phyloP scores from a whole-genome alignment of 495 filamentous ascomycete genomes.

The Articulospora tetracladia region DNA sequence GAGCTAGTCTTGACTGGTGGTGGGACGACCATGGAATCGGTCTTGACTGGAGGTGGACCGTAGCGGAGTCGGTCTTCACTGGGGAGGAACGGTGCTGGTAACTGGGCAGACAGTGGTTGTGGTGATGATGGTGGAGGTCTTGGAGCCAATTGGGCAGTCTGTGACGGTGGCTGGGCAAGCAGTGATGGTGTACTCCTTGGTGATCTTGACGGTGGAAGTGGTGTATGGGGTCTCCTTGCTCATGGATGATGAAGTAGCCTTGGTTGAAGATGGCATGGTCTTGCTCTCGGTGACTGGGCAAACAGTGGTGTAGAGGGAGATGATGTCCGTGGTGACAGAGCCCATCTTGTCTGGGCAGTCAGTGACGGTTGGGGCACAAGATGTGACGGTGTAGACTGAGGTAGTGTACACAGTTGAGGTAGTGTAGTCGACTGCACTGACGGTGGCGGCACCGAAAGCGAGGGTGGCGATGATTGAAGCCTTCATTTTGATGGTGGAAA shows the following conservation, averaged over 20 bases:
- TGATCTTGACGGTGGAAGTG: slow-evolving; percentile 22
- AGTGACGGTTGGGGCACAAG: slow-evolving; percentile 50
- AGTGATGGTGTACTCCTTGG: slow-evolving; percentile 41
- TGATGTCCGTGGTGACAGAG: slow-evolving; percentile 24
- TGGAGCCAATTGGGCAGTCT: slow-evolving; percentile 47
- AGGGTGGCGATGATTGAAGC: slow-evolving; percentile 28
- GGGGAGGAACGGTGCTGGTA: neutral
- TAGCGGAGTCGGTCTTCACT: neutral
- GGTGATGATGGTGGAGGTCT: slow-evolving; percentile 23
- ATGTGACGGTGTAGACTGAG: slow-evolving; percentile 49
- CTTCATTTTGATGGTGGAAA: slow-evolving; percentile 19
- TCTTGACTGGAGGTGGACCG: neutral
- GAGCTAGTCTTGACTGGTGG: slow-evolving; percentile 29
- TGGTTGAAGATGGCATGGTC: neutral
- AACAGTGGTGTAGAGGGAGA: slow-evolving; percentile 14
- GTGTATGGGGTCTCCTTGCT: slow-evolving; percentile 10
- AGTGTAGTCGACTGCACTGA: slow-evolving; percentile 21
- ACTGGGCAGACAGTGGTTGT: slow-evolving; percentile 16
- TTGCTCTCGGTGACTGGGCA: slow-evolving; percentile 17
- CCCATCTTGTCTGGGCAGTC: slow-evolving; percentile 47
- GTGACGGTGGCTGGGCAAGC: slow-evolving; percentile 51
- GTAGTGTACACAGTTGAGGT: slow-evolving; percentile 53
- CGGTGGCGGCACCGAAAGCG: slow-evolving; percentile 22
- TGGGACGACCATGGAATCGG: slow-evolving; percentile 22
- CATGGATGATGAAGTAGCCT: slow-evolving; percentile 29